Conservation (phyloP, 2,329 filamentous ascomycete genomes). For the Apiospora sp. region DNA sequence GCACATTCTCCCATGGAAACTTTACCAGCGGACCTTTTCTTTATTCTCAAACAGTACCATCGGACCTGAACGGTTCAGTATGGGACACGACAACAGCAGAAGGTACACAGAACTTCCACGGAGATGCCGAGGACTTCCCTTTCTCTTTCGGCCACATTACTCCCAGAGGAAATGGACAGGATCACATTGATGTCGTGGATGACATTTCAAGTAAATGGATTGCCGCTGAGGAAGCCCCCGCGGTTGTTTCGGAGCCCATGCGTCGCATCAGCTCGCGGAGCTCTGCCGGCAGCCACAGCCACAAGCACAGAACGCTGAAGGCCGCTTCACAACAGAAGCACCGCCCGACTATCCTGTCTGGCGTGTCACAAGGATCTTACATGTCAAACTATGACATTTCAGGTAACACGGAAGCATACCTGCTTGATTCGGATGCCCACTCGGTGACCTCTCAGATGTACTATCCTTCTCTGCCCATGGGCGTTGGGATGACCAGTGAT, state of each 20-base stretch:
- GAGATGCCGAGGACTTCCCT: constrained; percentile 63
- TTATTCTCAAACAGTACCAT: constrained; percentile 67
- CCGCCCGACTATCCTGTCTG: constrained; percentile 54
- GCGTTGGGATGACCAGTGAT: constrained; percentile 52
- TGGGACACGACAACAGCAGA: constrained; percentile 66
- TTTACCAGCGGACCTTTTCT: constrained; percentile 63
- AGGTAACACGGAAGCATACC: constrained; percentile 62
- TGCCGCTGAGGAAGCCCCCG: constrained; percentile 44
- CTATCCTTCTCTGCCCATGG: constrained; percentile 56
- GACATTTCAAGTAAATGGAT: constrained; percentile 59
- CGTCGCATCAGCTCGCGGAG: constrained; percentile 53
- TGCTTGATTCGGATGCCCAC: constrained; percentile 58
- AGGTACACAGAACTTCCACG: constrained; percentile 67
- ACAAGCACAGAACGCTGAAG: constrained; percentile 54
- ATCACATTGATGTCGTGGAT: constrained; percentile 56
- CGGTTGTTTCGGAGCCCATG: constrained; percentile 53
- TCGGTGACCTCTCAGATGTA: constrained; percentile 59
- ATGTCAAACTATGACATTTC: constrained; percentile 61
- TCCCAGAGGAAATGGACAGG: constrained; percentile 55
- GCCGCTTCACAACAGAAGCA: constrained; percentile 50
- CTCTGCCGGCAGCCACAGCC: constrained; percentile 52
- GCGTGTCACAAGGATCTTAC: constrained; percentile 56
- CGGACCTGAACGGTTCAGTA: constrained; percentile 62
- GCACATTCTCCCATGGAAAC: constrained; percentile 59
- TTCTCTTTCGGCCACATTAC: constrained; percentile 64